Evolutionary conservation across 2,329 filamentous ascomycete species (phyloP), one percentile per base, ranked within the genome.

Genomic region (Trichophyton equinum): DNA sequence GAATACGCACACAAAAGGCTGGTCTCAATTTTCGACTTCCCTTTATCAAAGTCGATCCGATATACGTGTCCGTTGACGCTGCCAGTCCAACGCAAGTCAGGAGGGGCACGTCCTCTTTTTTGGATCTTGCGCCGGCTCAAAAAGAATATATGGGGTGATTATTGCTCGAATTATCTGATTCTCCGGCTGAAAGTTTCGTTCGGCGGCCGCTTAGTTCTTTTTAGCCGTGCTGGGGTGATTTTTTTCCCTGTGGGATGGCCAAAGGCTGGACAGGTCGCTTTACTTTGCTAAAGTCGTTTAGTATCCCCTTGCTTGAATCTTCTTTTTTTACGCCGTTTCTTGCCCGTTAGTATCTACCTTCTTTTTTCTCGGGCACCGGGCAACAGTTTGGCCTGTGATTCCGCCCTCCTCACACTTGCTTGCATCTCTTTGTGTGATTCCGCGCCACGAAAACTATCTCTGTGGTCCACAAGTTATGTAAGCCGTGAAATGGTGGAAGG

Each of bases 401-500:
- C 49, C 49, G 49, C 18, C 46, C 44, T 47, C 22, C 44, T 18
- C 20, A 47, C 44, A 2, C 44, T 18, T 49, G 20, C 20, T 22
- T 18, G 18, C 44, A 7, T 51, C 20, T 27, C 46, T 51, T 22
- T 51, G 22, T 8, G 20, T 18, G 25, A 25, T 30, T 36, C 15
- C 30, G 51, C 51, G 51, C 51, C 51, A 36, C 51, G 51, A 55
- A 55, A 55, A n/a, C 30, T 55, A n/a, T 47, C 44, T 47, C 20
- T 47, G n/a, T 44, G 40, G 40, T n/a, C 40, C 40, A 44, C 18
- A 18, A 47, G 44, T 53, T 53, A 53, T 53, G 27, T 53, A 53
- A 53, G 49, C 49, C 7, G 27, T 53, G 46, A 22, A 25, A 18
- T 11, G 22, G 22, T 22, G 22, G 22, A 25, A 51, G 11, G 47